Base-by-base conservation (phyloP, 148 eudicot species). In the Nepenthes mirabilis region DNA sequence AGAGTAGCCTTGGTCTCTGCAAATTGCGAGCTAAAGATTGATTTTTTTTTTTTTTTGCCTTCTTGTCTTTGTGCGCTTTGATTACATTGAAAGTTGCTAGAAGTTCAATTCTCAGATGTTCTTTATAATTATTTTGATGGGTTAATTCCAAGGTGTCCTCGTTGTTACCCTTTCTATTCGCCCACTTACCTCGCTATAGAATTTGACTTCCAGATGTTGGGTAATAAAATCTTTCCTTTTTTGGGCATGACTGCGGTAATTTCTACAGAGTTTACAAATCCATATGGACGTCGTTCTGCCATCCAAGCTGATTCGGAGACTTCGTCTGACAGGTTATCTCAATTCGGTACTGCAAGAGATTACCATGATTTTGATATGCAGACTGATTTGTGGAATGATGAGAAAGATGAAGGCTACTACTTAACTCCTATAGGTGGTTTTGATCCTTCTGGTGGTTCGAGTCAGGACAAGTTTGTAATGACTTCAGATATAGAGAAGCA, bases 271-370 rank as follows among this genome's bases (percentile, higher is more conserved):
- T 93, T 93, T 65, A 82, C 78, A 36, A 93, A 93, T 71, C 99
- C 99, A 6, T 93, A 89, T 65, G 99, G 91, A 43, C 69, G 56
- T 57, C 75, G 62, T 35, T 76, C 84, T 35, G 72, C 78, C 2
- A 63, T 74, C 36, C 68, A 77, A 64, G 75, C 73, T 11, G 75
- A 75, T 72, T 93, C 99, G 11, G 83, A 74, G 49, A 64, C 89
- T 61, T 93, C 99, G 12, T 88, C 96, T n/a, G 99, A 93, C 55
- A 77, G 91, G 70, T 57, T 93, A 77, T 88, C 99, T 64, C 91
- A 93, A 68, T 93, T 93, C 64, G 99, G 95, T 13, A 93, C 99
- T 4, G 99, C 99, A 33, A 75, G 97, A 67, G 97, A 89, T 54
- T 93, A 93, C 80, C 87, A 76, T 49, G 99, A 89, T 33, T 86